Base-by-base conservation (phyloP, 177 flowering plant genomes). In the Vitis hybrid region DNA sequence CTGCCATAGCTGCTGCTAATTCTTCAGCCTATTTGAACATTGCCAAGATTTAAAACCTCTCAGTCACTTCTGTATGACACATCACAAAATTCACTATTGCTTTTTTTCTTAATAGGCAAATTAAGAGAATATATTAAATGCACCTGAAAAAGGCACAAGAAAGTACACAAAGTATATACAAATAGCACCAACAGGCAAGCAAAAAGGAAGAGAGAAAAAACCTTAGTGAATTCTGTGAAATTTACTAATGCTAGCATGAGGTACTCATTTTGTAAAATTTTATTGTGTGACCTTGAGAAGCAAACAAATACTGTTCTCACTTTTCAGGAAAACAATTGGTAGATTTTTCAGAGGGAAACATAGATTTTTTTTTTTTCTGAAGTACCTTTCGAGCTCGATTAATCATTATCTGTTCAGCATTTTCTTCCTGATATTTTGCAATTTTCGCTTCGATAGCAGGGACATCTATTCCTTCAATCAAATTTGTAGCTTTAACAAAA, bases 301-400 rank as follows among this genome's bases (percentile, higher is more conserved):
- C 45, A 39, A 39, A 39, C 7, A 39, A 39, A 4, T 39, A 39
- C 45, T 39, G 45, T 39, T 39, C 45, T 39, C 45, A 39, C 45
- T 39, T 39, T 39, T 39, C 6, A 39, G 45, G 45, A 39, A 39
- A 39, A 7, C 45, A 39, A 39, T 39, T 4, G 45, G 45, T 39
- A 39, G 45, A 5, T 39, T 39, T 39, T 39, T 7, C 30, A 26
- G 49, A 72, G 23, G 56, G 34, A 60, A 11, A 14, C 18, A 15
- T n/a, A 4, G 30, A 26, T 26, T 26, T 26, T 3, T 51, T 23
- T 49, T 49, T 9, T 59, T 49, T 14, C 0, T 1, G 6, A 52
- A 54, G 64, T 79, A 88, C 97, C 98, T 89, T 94, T 17, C 91
- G 83, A 76, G 98, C 98, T 68, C 81, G 87, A 72, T 91, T 81